Conservation (phyloP, 2,329 filamentous ascomycete species). For the Aspergillus ustus region DNA sequence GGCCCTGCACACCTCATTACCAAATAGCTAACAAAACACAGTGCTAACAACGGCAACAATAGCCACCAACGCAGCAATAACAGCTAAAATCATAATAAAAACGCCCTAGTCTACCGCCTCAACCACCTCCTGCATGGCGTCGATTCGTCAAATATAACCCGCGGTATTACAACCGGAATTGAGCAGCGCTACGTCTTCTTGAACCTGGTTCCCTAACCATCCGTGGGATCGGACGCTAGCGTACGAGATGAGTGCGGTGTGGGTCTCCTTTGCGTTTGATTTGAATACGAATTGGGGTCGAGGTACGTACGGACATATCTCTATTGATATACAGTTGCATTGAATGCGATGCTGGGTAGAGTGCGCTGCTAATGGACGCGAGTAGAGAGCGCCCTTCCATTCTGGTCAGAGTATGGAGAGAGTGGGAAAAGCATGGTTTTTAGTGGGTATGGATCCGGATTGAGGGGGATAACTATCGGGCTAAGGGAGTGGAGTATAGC, state of each 20-base stretch:
- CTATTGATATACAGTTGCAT: neutral
- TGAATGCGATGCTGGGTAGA: neutral
- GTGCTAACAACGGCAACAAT: neutral
- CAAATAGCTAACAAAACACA: conserved; percentile 1
- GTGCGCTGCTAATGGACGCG: neutral
- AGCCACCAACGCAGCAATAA: neutral
- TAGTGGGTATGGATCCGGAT: conserved; percentile 6
- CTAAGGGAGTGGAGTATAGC: neutral
- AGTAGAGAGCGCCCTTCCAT: neutral
- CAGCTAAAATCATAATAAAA: neutral
- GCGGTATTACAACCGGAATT: neutral
- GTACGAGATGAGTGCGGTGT: neutral
- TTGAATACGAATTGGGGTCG: neutral
- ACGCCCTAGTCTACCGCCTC: neutral
- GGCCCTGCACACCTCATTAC: neutral
- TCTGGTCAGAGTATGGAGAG: neutral
- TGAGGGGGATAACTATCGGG: conserved; percentile 6
- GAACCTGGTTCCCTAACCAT: neutral
- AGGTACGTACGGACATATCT: neutral
- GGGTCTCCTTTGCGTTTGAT: neutral
- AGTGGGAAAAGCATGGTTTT: conserved; percentile 3
- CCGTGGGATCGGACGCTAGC: conserved; percentile 5
- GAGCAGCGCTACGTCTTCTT: conserved; percentile 38
- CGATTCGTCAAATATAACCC: neutral
- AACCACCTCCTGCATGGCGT: conserved; percentile 1